phyloP scores from a whole-genome alignment of 169 alveolate species.

The Cryptosporidium ubiquitum region DNA sequence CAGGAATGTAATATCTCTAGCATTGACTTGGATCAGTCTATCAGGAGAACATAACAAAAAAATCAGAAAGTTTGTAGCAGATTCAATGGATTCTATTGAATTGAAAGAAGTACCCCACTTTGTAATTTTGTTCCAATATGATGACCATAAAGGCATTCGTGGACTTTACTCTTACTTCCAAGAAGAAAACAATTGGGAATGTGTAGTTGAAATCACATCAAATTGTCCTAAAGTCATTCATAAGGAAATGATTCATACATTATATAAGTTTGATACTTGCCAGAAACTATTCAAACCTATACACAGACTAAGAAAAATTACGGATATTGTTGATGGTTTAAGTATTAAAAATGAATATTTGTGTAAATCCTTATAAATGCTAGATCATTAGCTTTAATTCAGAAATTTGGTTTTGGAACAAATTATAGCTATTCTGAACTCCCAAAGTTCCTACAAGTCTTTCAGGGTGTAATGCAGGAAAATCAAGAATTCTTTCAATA shows the following conservation, averaged over 20 bases:
- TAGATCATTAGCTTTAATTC: conserved; percentile 18
- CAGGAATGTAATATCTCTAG: conserved; percentile 35
- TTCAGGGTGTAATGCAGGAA: conserved; percentile 60
- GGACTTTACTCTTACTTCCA: conserved; percentile 48
- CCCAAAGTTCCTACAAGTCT: conserved; percentile 60
- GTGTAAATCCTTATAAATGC: neutral
- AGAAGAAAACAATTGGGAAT: conserved; percentile 39
- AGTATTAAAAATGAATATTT: conserved; percentile 55
- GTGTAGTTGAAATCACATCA: conserved; percentile 49
- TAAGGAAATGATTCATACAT: conserved; percentile 49
- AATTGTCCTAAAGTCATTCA: conserved; percentile 50
- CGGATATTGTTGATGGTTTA: conserved; percentile 64
- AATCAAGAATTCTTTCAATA: neutral
- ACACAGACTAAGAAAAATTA: conserved; percentile 20
- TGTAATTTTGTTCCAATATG: conserved; percentile 56
- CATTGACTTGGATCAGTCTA: conserved; percentile 68
- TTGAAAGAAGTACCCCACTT: conserved; percentile 44
- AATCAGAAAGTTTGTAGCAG: conserved; percentile 43
- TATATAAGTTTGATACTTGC: conserved; percentile 65
- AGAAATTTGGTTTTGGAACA: conserved; percentile 18
- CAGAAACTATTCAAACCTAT: conserved; percentile 57
- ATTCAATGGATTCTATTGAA: conserved; percentile 56
- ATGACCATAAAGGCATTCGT: conserved; percentile 63
- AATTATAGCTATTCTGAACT: conserved; percentile 25
- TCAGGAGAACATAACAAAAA: conserved; percentile 64